Conservation (phyloP, 345 rosid species). For the Triadica sebifera region DNA sequence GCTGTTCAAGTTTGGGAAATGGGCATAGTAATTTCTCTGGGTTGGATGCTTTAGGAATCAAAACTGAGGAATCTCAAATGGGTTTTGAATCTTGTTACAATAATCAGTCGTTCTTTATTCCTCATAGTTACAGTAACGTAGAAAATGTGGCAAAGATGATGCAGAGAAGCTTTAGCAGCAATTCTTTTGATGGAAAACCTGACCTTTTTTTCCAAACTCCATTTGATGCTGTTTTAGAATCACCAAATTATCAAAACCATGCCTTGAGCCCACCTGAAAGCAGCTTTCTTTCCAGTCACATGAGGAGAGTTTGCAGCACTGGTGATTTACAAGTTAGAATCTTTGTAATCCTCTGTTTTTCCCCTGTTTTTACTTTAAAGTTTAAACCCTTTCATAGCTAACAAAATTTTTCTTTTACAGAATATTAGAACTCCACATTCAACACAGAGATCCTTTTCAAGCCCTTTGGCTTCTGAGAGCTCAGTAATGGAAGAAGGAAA, state of each 20-base stretch:
- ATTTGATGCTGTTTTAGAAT: constrained; percentile 47
- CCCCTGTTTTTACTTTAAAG: not conserved
- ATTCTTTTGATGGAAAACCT: constrained; percentile 53
- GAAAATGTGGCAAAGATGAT: constrained; percentile 53
- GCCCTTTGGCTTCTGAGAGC: constrained; percentile 39
- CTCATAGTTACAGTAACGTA: constrained; percentile 48
- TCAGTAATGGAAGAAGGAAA: constrained; percentile 53
- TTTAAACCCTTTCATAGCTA: not conserved
- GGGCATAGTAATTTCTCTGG: constrained; percentile 34
- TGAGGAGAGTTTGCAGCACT: constrained; percentile 75
- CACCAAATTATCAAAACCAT: constrained; percentile 41
- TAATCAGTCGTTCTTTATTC: constrained; percentile 23
- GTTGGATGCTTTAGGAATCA: constrained; percentile 35
- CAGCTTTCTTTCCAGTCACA: constrained; percentile 47
- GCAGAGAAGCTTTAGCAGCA: constrained; percentile 75
- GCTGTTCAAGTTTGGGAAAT: constrained; percentile 9
- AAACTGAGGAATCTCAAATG: constrained; percentile 42
- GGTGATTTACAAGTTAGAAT: constrained; percentile 68
- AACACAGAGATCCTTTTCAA: constrained; percentile 45
- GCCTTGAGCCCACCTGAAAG: constrained; percentile 52
- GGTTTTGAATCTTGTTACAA: constrained; percentile 31
- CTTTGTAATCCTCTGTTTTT: constrained; percentile 22
- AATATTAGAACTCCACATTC: constrained; percentile 26
- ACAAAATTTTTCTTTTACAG: constrained; percentile 13
- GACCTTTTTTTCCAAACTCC: constrained; percentile 41